Evolutionary conservation across 108 stramenopile species (phyloP).

Genomic region (Nitzschia inconspicua): DNA sequence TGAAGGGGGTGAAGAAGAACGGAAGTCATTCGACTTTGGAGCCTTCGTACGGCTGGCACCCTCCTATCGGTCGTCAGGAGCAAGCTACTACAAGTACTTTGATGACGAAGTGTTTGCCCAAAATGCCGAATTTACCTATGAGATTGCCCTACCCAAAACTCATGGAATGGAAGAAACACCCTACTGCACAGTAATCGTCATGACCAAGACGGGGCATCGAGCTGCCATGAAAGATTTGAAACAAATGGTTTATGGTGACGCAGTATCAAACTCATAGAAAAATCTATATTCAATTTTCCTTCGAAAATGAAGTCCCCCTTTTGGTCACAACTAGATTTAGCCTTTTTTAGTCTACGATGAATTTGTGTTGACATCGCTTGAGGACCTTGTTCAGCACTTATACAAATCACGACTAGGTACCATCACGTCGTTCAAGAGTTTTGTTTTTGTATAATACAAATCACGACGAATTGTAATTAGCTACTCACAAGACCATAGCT

Average conservation of each 20-base stretch:
- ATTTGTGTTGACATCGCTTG: too few species aligned
- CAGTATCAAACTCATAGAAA: too few species aligned
- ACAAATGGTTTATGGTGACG: conserved; percentile 43
- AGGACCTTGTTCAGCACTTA: too few species aligned
- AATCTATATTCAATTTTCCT: too few species aligned
- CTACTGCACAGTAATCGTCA: conserved; percentile 56
- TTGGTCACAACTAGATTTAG: too few species aligned
- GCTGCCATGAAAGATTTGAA: conserved; percentile 67
- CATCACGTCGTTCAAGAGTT: too few species aligned
- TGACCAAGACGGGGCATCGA: conserved; percentile 81
- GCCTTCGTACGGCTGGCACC: conserved; percentile 80
- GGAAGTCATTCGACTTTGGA: conserved; percentile 78
- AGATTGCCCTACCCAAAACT: conserved; percentile 56
- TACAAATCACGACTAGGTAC: too few species aligned
- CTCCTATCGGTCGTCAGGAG: conserved; percentile 17
- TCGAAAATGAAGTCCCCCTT: too few species aligned
- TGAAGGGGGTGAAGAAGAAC: conserved; percentile 39
- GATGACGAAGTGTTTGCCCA: conserved; percentile 82
- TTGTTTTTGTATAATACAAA: too few species aligned
- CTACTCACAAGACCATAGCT: too few species aligned
- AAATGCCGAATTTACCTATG: conserved; percentile 73
- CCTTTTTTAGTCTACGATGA: too few species aligned
- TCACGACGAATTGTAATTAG: too few species aligned
- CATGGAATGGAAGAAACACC: conserved; percentile 60
- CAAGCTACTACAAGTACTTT: conserved; percentile 68